Evolutionary conservation across 192 early-diverging fungal species (phyloP).

Genomic region (Fimicolochytrium jonesii): DNA sequence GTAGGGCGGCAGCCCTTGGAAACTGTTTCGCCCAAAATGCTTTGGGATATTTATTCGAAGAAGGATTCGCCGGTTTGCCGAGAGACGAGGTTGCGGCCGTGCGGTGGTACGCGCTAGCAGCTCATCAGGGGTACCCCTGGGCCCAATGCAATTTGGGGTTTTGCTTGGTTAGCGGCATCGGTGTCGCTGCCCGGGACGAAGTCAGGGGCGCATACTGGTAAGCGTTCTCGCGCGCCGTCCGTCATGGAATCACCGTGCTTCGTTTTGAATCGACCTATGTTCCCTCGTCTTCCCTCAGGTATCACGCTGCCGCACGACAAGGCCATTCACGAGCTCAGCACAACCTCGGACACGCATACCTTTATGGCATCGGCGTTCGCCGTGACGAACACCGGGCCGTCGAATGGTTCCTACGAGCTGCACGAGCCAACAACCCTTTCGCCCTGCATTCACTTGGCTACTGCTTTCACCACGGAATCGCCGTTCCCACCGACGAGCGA

Average conservation of each 20-base stretch:
- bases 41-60: slow-evolving; percentile 79
- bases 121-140: slow-evolving; percentile 71
- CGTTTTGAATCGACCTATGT: too few species aligned
- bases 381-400: slow-evolving; percentile 63
- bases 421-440: slow-evolving; percentile 59
- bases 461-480: slow-evolving; percentile 77
- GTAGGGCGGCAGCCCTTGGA: slow-evolving; percentile 54
- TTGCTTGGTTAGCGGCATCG: slow-evolving; percentile 74
- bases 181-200: slow-evolving; percentile 47
- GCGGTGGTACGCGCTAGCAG: slow-evolving; percentile 70
- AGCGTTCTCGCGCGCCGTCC: too few species aligned
- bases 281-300: too few species aligned
- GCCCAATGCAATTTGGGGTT: slow-evolving; percentile 81
- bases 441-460: slow-evolving; percentile 75
- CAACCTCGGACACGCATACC: slow-evolving; percentile 77
- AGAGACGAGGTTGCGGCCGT: slow-evolving; percentile 59
- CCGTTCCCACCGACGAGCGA: slow-evolving; percentile 53
- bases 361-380: slow-evolving; percentile 76
- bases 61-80: slow-evolving; percentile 64
- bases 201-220: slow-evolving; percentile 42
- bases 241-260: neutral
- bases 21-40: slow-evolving; percentile 75
- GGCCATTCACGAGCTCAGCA: slow-evolving; percentile 63
- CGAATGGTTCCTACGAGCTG: slow-evolving; percentile 66
- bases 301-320: slow-evolving; percentile 47